phyloP scores from a whole-genome alignment of 2,329 filamentous ascomycete species.

The Aspergillus fumigatus region DNA sequence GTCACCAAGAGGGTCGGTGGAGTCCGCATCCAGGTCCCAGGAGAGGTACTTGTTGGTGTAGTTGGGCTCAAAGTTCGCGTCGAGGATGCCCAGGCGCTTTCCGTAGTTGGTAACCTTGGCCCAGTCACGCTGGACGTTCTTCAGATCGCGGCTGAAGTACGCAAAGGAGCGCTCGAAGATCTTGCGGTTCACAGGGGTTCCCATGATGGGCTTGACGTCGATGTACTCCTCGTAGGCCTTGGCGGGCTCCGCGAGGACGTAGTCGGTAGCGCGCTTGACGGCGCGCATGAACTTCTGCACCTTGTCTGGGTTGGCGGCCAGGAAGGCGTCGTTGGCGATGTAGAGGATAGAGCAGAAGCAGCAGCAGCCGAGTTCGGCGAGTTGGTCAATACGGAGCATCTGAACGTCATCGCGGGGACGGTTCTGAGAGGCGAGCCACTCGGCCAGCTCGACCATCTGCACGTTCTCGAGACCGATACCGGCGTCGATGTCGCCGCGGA shows the following conservation, averaged over 20 bases:
- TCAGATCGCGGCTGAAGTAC: constrained; percentile 69
- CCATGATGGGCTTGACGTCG: constrained; percentile 68
- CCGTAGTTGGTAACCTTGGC: constrained; percentile 72
- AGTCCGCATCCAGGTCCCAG: constrained; percentile 63
- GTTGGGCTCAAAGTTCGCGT: constrained; percentile 62
- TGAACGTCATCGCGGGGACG: constrained; percentile 65
- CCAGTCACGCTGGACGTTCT: constrained; percentile 73
- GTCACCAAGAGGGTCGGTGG: constrained; percentile 63
- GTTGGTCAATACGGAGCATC: constrained; percentile 77
- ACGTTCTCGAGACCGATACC: constrained; percentile 76
- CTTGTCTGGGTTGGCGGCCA: constrained; percentile 61
- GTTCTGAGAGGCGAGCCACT: constrained; percentile 63
- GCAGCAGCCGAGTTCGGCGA: constrained; percentile 75
- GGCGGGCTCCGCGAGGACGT: constrained; percentile 60
- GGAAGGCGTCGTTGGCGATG: constrained; percentile 70
- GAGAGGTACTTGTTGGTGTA: constrained; percentile 68
- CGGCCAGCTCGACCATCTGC: constrained; percentile 76
- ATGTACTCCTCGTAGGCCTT: constrained; percentile 65
- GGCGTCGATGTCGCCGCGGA: constrained; percentile 66
- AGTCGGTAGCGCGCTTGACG: constrained; percentile 70
- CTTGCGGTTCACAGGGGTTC: constrained; percentile 64
- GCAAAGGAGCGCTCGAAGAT: constrained; percentile 76
- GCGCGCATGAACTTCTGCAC: constrained; percentile 65
- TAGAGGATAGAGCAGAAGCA: constrained; percentile 80
- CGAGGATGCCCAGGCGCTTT: constrained; percentile 65